Evolutionary conservation across 371 early-diverging fungal species (phyloP).

Genomic region (Paraphysoderma sedebokerense): DNA sequence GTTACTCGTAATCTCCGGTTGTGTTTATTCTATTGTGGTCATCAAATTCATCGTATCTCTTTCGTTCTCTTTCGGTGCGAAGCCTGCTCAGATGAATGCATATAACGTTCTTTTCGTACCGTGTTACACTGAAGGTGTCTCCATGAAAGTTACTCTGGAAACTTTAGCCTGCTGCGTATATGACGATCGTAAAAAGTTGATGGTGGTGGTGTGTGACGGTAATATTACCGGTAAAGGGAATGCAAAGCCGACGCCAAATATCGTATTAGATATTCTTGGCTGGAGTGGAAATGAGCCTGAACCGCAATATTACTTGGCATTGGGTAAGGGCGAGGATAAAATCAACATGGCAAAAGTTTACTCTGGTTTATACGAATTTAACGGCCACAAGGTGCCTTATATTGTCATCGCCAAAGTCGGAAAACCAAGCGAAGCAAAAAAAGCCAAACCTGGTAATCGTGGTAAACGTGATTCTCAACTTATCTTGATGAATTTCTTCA

Average conservation of each 20-base stretch:
- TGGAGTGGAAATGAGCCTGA: slow-evolving; percentile 10
- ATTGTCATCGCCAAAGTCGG: slow-evolving; percentile 19
- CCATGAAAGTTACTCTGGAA: slow-evolving; percentile 22
- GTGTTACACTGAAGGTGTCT: slow-evolving; percentile 32
- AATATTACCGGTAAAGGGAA: slow-evolving; percentile 22
- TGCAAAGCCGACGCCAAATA: slow-evolving; percentile 36
- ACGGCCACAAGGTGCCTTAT: slow-evolving; percentile 2
- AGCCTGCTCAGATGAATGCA: slow-evolving; percentile 5
- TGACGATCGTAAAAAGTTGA: slow-evolving; percentile 18
- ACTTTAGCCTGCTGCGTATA: slow-evolving; percentile 22
- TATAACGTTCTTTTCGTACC: slow-evolving; percentile 19
- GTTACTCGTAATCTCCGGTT: neutral
- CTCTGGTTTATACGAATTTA: slow-evolving; percentile 19
- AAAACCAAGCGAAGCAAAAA: slow-evolving; percentile 2
- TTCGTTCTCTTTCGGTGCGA: neutral
- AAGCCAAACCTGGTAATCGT: slow-evolving; percentile 21
- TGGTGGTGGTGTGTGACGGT: slow-evolving; percentile 26
- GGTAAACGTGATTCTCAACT: slow-evolving; percentile 38
- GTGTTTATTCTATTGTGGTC: neutral
- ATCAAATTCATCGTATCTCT: neutral
- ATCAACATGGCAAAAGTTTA: slow-evolving; percentile 26
- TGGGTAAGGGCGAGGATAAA: slow-evolving; percentile 18
- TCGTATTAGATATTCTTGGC: slow-evolving; percentile 24
- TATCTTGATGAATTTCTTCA: slow-evolving; percentile 26
- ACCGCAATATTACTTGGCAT: slow-evolving; percentile 21